Evolutionary conservation across 768 basidiomycete genomes (phyloP), one percentile per base, ranked within the genome.

Genomic region (Leucosporidium scottii): DNA sequence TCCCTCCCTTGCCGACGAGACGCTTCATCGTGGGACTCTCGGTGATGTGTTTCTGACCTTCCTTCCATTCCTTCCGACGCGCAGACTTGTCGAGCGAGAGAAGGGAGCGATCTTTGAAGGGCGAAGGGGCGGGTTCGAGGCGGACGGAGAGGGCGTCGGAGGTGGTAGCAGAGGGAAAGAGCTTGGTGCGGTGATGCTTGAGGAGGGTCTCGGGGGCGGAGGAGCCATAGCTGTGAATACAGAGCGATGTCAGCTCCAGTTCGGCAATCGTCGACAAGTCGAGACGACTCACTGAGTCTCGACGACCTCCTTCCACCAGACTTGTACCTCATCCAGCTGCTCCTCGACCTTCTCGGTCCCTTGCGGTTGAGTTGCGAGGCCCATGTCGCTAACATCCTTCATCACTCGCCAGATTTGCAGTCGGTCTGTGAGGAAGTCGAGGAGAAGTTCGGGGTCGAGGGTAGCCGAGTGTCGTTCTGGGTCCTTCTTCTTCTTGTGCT

Each of bases 1-100:
- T 31, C 4, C 13, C 55, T 0, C 21, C 34, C 30, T 53, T 8
- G 15, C 53, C 10, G 60, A 67, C 28, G 7, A 72, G 53, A 4
- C 71, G 58, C 56, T 72, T 72, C 71, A 72, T 72, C 21, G 71
- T 72, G 30, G 71, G 71, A n/a, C 71, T 72, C n/a, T 68, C 65
- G 10, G 71, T 31, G 23, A 69, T 61, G 51, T 53, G 36, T 23
- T 47, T 55, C 44, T 62, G 56, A 20, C 47, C 64, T 12, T 64
- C 66, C 8, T 57, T 13, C 2, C 48, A 27, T 20, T 64, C 59
- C 5, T 65, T 62, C 0, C 59, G 48, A 1, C 71, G 67, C 4
- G 67, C 67, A 5, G 65, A 66, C 20, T 61, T 64, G 30, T 72
- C 71, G 62, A 72, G 71, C 3, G 71, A 72, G 39, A 72, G 63